These are phyloP conservation scores for Camelina neglecta DNA, from an alignment of 345 rosid genomes.

Conservation along the genomic window DNA sequence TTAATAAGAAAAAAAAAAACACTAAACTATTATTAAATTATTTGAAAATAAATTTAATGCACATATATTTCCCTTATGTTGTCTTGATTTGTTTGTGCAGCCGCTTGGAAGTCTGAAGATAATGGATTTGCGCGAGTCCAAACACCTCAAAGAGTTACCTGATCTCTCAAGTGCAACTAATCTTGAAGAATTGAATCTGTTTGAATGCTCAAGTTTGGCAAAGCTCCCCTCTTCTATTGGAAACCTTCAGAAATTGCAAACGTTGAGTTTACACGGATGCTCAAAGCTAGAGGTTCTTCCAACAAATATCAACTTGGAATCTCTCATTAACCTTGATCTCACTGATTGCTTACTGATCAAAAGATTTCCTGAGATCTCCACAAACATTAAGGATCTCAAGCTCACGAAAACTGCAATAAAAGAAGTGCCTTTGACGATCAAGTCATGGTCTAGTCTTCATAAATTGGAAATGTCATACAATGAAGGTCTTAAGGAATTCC, in stretches of 20 bases:
- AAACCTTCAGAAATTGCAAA: neutral
- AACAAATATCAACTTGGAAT: neutral
- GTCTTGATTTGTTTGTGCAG: neutral
- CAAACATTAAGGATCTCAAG: neutral
- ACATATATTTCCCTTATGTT: neutral
- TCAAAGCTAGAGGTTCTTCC: neutral
- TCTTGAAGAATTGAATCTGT: neutral
- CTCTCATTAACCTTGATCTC: neutral
- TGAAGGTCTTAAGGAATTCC: neutral
- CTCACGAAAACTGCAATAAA: neutral
- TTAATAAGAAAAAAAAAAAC: too few species aligned
- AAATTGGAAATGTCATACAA: neutral
- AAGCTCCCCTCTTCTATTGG: neutral
- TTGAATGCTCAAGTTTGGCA: neutral
- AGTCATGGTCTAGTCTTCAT: neutral
- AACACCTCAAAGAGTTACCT: neutral
- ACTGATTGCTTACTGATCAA: neutral
- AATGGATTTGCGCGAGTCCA: neutral
- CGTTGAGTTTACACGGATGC: neutral
- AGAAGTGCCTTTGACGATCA: neutral
- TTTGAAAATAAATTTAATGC: neutral
- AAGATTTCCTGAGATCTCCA: neutral
- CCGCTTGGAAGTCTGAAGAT: neutral
- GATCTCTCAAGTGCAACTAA: neutral
- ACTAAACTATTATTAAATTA: too few species aligned